Percentiles rank a stretch among this genome's conserved stretches.
Evolutionary conservation across 257 asterid genomes (phyloP).

Genomic region (Lavandula angustifolia): DNA sequence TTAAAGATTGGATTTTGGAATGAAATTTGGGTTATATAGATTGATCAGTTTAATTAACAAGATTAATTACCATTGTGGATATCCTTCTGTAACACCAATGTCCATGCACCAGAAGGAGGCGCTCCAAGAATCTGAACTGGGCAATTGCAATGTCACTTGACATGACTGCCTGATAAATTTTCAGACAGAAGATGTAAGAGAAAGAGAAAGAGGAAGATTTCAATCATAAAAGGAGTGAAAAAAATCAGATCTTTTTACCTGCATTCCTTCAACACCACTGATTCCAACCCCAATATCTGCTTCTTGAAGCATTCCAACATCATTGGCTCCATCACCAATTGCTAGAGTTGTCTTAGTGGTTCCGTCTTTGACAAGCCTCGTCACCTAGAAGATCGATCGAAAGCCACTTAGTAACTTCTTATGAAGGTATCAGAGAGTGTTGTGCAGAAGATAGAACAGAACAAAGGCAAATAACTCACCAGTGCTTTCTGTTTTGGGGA

Average conservation of each 20-base stretch:
- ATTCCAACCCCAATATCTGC: slow-evolving; percentile 99
- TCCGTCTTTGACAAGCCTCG: slow-evolving; percentile 94
- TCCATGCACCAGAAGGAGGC: slow-evolving; percentile 94
- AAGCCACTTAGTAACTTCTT: too few relatives aligned
- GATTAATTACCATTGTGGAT: slow-evolving; percentile 82
- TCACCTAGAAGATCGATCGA: slow-evolving; percentile 50
- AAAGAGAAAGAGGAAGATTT: too few relatives aligned
- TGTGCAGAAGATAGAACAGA: too few relatives aligned
- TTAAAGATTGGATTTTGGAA: slow-evolving; percentile 25
- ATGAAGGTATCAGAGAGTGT: too few relatives aligned
- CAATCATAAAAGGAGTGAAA: too few relatives aligned
- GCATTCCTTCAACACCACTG: slow-evolving; percentile 99
- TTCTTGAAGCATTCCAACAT: slow-evolving; percentile 99
- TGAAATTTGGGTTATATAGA: slow-evolving; percentile 4
- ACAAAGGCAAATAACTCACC: too few relatives aligned
- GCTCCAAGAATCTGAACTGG: slow-evolving; percentile 89
- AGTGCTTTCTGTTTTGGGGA: too few relatives aligned
- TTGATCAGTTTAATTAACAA: slow-evolving; percentile 11
- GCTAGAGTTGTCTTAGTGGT: slow-evolving; percentile 94
- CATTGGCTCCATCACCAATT: slow-evolving; percentile 99
- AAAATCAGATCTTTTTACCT: slow-evolving; percentile 43
- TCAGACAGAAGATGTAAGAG: too few relatives aligned
- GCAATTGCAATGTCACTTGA: slow-evolving; percentile 98
- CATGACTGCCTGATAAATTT: slow-evolving; percentile 83
- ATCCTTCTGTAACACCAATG: slow-evolving; percentile 99